phyloP scores from a whole-genome alignment of 1,284 basidiomycete species.

The Amanita bisporigera region DNA sequence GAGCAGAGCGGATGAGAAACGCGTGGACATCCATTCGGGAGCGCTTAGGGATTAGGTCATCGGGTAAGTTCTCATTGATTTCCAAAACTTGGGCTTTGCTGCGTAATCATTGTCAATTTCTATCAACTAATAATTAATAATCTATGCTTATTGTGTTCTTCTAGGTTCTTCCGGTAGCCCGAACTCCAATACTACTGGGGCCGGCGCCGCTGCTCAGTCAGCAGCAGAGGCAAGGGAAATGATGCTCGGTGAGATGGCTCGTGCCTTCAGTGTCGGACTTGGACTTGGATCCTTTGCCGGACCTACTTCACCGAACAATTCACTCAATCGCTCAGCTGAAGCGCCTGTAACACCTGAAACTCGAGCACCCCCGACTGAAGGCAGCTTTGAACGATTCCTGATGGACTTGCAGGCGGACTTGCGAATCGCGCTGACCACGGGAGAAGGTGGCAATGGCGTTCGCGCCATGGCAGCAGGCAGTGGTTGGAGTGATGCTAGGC shows the following conservation, averaged over 20 bases:
- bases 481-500: slow-evolving; percentile 10
- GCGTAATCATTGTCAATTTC: background rate
- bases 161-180: slow-evolving; percentile 3
- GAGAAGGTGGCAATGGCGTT: slow-evolving; percentile 19
- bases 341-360: background rate
- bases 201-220: slow-evolving; percentile 9
- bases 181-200: slow-evolving; percentile 4
- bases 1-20: slow-evolving; percentile 52
- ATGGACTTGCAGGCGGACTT: slow-evolving; percentile 74
- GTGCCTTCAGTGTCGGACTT: slow-evolving; percentile 74
- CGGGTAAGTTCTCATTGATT: slow-evolving; percentile 5
- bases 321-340: background rate
- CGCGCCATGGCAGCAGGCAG: slow-evolving; percentile 5
- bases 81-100: background rate
- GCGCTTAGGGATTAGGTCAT: slow-evolving; percentile 46
- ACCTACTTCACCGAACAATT: slow-evolving; percentile 8
- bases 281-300: slow-evolving; percentile 47
- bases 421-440: slow-evolving; percentile 55
- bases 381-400: slow-evolving; percentile 78
- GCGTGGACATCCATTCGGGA: slow-evolving; percentile 71
- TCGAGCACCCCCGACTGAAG: slow-evolving; percentile 56
- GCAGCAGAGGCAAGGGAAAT: slow-evolving; percentile 59
- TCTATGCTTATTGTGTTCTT: background rate
- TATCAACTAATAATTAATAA: background rate
- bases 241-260: slow-evolving; percentile 76